These are phyloP conservation scores for Naganishia albida DNA, from an alignment of 1,284 basidiomycete genomes.

Conservation along the genomic window DNA sequence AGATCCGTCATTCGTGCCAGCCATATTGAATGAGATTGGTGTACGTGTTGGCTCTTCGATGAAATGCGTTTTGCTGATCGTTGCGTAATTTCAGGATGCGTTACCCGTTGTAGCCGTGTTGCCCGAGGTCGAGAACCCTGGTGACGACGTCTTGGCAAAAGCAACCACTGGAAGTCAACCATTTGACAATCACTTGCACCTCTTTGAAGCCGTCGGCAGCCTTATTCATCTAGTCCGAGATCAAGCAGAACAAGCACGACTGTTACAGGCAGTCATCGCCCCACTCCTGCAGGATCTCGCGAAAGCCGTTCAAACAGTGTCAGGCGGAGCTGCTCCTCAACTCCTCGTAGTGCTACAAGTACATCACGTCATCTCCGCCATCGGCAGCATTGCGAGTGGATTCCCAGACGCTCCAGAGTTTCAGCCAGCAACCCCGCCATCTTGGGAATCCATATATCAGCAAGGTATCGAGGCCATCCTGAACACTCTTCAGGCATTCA, in stretches of 20 bases:
- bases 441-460: conserved; percentile 76
- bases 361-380: conserved; percentile 94
- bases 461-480: conserved; percentile 87
- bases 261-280: conserved; percentile 75
- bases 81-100: conserved; percentile 52
- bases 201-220: conserved; percentile 89
- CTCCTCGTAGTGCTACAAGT: conserved; percentile 67
- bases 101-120: conserved; percentile 57
- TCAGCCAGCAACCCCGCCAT: conserved; percentile 68
- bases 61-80: background rate
- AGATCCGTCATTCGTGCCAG: conserved; percentile 68
- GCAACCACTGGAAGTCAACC: conserved; percentile 65
- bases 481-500: conserved; percentile 84
- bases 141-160: conserved; percentile 68
- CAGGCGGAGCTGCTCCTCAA: conserved; percentile 58
- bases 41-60: conserved; percentile 40
- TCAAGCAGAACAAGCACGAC: conserved; percentile 65
- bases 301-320: conserved; percentile 61
- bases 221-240: conserved; percentile 74
- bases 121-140: conserved; percentile 56
- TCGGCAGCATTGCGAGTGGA: conserved; percentile 93
- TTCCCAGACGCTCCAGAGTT: conserved; percentile 84
- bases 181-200: conserved; percentile 90
- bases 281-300: conserved; percentile 80
- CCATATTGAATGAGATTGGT: conserved; percentile 72